Conservation (phyloP, 805 yeast species). For the Suhomyces sp. region DNA sequence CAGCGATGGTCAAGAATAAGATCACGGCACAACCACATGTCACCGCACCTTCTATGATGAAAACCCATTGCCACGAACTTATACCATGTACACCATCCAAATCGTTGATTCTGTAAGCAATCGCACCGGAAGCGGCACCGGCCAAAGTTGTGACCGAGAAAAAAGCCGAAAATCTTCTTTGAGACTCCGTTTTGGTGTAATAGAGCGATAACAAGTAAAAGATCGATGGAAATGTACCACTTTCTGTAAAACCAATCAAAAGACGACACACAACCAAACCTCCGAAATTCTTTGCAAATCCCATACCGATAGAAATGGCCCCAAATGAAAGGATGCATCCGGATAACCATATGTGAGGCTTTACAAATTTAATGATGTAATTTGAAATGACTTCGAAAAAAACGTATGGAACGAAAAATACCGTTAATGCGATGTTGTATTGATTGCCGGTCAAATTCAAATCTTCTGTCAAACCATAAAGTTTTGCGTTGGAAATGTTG, state of each 20-base stretch:
- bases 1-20: slow-evolving; percentile 53
- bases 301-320: slow-evolving; percentile 61
- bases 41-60: slow-evolving; percentile 46
- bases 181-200: slow-evolving; percentile 63
- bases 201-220: slow-evolving; percentile 67
- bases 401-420: slow-evolving; percentile 71
- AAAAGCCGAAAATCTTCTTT: slow-evolving; percentile 65
- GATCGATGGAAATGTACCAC: slow-evolving; percentile 73
- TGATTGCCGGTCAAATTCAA: slow-evolving; percentile 55
- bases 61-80: slow-evolving; percentile 50
- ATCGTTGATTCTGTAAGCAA: slow-evolving; percentile 62
- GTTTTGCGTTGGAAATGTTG: slow-evolving; percentile 76
- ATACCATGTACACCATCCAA: slow-evolving; percentile 45
- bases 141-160: slow-evolving; percentile 71
- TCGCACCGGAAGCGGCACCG: slow-evolving; percentile 76
- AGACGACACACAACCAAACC: slow-evolving; percentile 61
- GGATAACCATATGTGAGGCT: slow-evolving; percentile 65
- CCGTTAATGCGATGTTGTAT: slow-evolving; percentile 61
- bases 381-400: slow-evolving; percentile 65
- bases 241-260: slow-evolving; percentile 64
- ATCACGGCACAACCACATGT: slow-evolving; percentile 35
- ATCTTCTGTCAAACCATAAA: slow-evolving; percentile 62
- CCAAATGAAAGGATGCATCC: slow-evolving; percentile 62
- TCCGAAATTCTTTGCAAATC: slow-evolving; percentile 57
- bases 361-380: slow-evolving; percentile 52